Percentiles rank a stretch among this genome's conserved stretches.
Conservation (phyloP, 306 rosid species). For the Ochetophila trinervis region DNA sequence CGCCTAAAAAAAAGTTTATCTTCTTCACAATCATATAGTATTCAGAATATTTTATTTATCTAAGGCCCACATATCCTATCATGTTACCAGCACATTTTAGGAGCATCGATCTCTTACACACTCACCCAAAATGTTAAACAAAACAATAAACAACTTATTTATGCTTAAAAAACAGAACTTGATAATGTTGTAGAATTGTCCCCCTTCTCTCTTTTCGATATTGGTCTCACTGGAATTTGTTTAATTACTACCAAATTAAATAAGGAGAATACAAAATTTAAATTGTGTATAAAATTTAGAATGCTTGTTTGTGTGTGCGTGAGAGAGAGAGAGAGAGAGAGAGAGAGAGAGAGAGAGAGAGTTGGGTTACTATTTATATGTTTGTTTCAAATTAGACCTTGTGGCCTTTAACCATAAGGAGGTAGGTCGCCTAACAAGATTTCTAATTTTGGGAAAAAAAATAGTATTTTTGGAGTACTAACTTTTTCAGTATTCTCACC, state of each 20-base stretch:
- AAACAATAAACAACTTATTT: constrained; percentile 26
- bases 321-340: not conserved
- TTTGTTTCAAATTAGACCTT: too few species aligned
- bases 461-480: too few species aligned
- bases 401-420: too few species aligned
- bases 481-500: too few species aligned
- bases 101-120: not conserved
- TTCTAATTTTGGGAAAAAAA: too few species aligned
- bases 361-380: not conserved
- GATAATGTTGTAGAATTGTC: constrained; percentile 26
- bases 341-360: constrained; percentile 1
- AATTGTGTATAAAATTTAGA: constrained; percentile 1
- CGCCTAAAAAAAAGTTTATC: constrained; percentile 26
- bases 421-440: too few species aligned
- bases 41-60: constrained; percentile 30
- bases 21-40: constrained; percentile 39
- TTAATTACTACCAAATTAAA: not conserved
- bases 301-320: not conserved
- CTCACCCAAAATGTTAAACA: not conserved
- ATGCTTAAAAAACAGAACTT: constrained; percentile 17
- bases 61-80: constrained; percentile 50
- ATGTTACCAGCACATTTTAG: constrained; percentile 9
- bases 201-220: constrained; percentile 22
- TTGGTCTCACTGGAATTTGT: constrained; percentile 34
- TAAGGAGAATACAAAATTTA: not conserved